These are phyloP conservation scores for Ganoderma lucidum DNA, from an alignment of 1,284 basidiomycete genomes.

Conservation along the genomic window DNA sequence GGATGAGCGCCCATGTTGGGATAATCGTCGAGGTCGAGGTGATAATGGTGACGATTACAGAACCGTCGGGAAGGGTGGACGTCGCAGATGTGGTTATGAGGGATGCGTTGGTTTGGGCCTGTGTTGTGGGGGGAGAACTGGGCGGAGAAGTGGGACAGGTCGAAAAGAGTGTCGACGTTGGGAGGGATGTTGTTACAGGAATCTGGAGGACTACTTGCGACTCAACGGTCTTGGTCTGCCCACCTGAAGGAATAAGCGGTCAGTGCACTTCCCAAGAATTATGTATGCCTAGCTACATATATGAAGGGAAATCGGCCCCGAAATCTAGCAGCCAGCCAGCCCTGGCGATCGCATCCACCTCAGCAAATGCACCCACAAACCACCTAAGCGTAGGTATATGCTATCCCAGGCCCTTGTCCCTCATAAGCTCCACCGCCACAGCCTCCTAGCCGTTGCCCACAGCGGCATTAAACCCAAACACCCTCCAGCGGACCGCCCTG, in stretches of 20 bases:
- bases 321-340: not conserved
- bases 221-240: slow-evolving; percentile 31
- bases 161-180: slow-evolving; percentile 38
- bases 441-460: not conserved
- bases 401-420: not conserved
- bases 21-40: slow-evolving; percentile 33
- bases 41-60: slow-evolving; percentile 24
- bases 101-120: not conserved
- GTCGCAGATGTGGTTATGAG: slow-evolving; percentile 19
- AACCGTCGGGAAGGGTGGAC: slow-evolving; percentile 34
- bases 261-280: not conserved
- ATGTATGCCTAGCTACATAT: not conserved
- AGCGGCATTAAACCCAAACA: not conserved
- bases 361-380: not conserved
- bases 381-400: not conserved
- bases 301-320: not conserved
- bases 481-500: not conserved
- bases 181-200: slow-evolving; percentile 26
- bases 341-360: not conserved
- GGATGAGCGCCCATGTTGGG: slow-evolving; percentile 21
- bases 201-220: slow-evolving; percentile 32
- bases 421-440: not conserved
- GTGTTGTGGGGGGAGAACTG: slow-evolving; percentile 8
- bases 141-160: slow-evolving; percentile 27
- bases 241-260: slow-evolving; percentile 22